Evolutionary conservation across 805 yeast species (phyloP).

Genomic region (Yueomyces sinensis): DNA sequence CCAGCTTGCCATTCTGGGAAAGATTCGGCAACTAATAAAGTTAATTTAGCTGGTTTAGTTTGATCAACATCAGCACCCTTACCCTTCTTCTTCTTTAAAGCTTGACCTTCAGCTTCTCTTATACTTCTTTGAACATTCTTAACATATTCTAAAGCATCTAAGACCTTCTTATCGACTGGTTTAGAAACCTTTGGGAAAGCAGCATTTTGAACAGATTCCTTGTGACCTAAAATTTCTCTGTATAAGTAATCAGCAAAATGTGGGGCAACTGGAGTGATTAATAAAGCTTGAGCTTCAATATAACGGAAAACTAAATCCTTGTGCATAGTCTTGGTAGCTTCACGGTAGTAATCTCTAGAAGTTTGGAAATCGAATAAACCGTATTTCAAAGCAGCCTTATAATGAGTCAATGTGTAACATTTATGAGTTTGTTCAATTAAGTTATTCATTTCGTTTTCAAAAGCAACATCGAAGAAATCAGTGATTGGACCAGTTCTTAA

Average conservation of each 20-base stretch:
- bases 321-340: slow-evolving; percentile 59
- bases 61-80: slow-evolving; percentile 64
- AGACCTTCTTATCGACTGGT: slow-evolving; percentile 46
- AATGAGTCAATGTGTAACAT: slow-evolving; percentile 60
- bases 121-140: slow-evolving; percentile 68
- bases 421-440: slow-evolving; percentile 63
- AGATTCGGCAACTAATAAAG: slow-evolving; percentile 62
- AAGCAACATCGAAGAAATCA: slow-evolving; percentile 73
- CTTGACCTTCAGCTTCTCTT: slow-evolving; percentile 86
- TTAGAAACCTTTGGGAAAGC: slow-evolving; percentile 66
- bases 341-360: slow-evolving; percentile 94
- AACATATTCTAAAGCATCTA: slow-evolving; percentile 67
- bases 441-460: slow-evolving; percentile 84
- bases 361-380: slow-evolving; percentile 92
- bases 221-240: slow-evolving; percentile 63
- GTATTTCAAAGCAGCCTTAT: slow-evolving; percentile 77
- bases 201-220: slow-evolving; percentile 57
- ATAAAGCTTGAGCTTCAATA: slow-evolving; percentile 73
- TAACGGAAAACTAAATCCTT: slow-evolving; percentile 67
- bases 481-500: slow-evolving; percentile 43
- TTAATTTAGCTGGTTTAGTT: slow-evolving; percentile 56
- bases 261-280: slow-evolving; percentile 88
- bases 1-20: slow-evolving; percentile 88
- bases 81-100: slow-evolving; percentile 79
- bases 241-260: slow-evolving; percentile 87